Evolutionary conservation across 257 asterid species (phyloP), one percentile per base, ranked within the genome.

Genomic region (Buddleja alternifolia): DNA sequence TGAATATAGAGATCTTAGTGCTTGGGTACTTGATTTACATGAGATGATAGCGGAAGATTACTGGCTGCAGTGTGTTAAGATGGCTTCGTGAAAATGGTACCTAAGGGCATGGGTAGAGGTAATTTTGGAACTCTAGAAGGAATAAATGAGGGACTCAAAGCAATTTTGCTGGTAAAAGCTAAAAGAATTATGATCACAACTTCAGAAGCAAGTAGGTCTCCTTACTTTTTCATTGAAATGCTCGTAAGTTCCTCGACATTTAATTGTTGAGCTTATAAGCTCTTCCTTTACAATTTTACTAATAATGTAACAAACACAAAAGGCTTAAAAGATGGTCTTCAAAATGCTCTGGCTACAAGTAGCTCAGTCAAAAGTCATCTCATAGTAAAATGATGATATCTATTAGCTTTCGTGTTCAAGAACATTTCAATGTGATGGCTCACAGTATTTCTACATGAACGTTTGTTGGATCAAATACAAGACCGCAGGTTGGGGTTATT

Each of bases 371-470:
- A 56, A 29, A 55, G 41, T 20, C 44, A 29, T 56, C 42, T 7
- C 8, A 56, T 7, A 48, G 39, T 4, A 40, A 46, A 16, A 50
- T 52, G 57, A 48, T 65, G 41, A 37, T 48, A 58, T 57, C 47
- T 69, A 50, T 32, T 52, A 34, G 67, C 40, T 58, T 21, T 29
- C 12, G 11, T 45, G 52, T 59, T 58, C 58, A 46, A 69, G 25
- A 2, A 29, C 34, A 29, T 29, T 29, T 5, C 34, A 29, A 29
- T 1, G 34, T 29, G 34, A 29, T 1, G 34, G 34, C 3, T 29
- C 5, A 5, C 5, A 29, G 34, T 29, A n/a, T 29, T 29, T 60
- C 25, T 39, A 32, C 17, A 34, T 56, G 41, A 54, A 24, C 15
- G 17, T 46, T 44, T 68, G 57, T 25, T 40, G 40, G 57, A 50